A percentile compares a stretch with the other conserved stretches of the same genome.
phyloP scores from a whole-genome alignment of 116 monocot genomes.

The Thalassia testudinum region DNA sequence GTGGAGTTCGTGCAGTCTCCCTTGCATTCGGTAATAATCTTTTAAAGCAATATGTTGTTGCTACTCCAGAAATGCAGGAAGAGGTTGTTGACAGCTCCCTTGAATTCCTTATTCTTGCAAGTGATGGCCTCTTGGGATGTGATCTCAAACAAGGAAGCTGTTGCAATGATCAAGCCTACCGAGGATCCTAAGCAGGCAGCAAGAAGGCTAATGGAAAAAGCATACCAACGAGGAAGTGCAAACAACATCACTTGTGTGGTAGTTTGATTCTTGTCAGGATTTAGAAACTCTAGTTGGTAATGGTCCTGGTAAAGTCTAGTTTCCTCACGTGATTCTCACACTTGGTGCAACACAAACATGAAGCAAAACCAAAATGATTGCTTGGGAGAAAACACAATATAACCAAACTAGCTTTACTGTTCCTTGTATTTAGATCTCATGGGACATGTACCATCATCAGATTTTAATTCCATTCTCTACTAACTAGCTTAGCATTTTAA shows the following conservation, averaged over 20 bases:
- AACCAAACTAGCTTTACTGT: too few species aligned
- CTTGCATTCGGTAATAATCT: slow-evolving; percentile 86
- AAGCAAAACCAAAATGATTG: too few species aligned
- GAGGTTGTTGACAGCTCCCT: slow-evolving; percentile 64
- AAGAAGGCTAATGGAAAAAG: slow-evolving; percentile 32
- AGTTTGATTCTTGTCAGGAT: slow-evolving; percentile 26
- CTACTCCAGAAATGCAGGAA: slow-evolving; percentile 88
- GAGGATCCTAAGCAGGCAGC: slow-evolving; percentile 64
- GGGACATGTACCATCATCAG: too few species aligned
- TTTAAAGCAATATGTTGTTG: slow-evolving; percentile 81
- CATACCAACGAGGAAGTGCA: slow-evolving; percentile 46
- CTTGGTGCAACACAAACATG: too few species aligned
- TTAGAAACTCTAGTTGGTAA: background rate
- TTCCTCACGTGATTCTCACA: too few species aligned
- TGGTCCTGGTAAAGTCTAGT: too few species aligned
- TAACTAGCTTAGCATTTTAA: too few species aligned
- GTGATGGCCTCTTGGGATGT: slow-evolving; percentile 94
- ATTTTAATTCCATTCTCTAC: too few species aligned
- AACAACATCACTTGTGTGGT: slow-evolving; percentile 53
- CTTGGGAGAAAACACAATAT: too few species aligned
- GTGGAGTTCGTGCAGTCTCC: slow-evolving; percentile 92
- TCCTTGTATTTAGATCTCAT: too few species aligned
- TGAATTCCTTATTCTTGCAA: slow-evolving; percentile 87
- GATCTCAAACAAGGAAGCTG: slow-evolving; percentile 85
- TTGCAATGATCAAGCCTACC: slow-evolving; percentile 63